Percentiles rank a stretch among this genome's conserved stretches.
These are phyloP conservation scores for Kwoniella sp. DNA, from an alignment of 768 basidiomycete genomes.

Conservation along the genomic window DNA sequence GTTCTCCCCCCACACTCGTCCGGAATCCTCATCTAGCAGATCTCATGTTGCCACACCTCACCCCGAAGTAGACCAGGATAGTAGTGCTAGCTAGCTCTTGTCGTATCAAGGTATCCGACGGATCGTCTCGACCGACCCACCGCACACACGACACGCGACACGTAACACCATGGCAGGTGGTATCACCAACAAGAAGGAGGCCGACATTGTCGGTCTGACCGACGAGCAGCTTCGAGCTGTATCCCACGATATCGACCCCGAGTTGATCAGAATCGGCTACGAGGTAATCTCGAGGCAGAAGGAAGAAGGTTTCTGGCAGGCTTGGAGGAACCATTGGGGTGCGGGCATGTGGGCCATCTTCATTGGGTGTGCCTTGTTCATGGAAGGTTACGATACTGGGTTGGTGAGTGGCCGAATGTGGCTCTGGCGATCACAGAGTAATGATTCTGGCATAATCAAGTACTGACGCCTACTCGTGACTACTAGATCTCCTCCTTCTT, in stretches of 20 bases:
- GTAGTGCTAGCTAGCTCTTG: no score
- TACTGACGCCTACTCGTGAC: not conserved
- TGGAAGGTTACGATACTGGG: constrained; percentile 39
- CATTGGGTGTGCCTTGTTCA: constrained; percentile 28
- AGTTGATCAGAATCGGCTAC: constrained; percentile 30
- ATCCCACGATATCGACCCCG: constrained; percentile 26
- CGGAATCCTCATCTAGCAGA: not conserved
- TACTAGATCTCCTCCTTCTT: constrained; percentile 31
- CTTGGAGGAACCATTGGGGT: constrained; percentile 37
- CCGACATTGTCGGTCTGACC: constrained; percentile 25
- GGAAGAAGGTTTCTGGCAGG: constrained; percentile 23
- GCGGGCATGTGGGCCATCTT: constrained; percentile 36
- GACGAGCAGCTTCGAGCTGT: constrained; percentile 29
- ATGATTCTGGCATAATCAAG: no score
- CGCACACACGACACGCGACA: not conserved
- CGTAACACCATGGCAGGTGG: constrained; percentile 9
- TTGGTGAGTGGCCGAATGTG: constrained; percentile 22
- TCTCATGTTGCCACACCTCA: no score
- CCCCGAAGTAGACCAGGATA: no score
- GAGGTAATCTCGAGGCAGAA: constrained; percentile 28
- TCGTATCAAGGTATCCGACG: no score
- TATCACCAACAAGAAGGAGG: constrained; percentile 8
- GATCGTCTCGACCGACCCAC: not conserved
- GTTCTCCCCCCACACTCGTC: not conserved
- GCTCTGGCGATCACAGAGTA: no score